phyloP scores from a whole-genome alignment of 2,329 filamentous ascomycete genomes.

The Sphaceloma murrayae region DNA sequence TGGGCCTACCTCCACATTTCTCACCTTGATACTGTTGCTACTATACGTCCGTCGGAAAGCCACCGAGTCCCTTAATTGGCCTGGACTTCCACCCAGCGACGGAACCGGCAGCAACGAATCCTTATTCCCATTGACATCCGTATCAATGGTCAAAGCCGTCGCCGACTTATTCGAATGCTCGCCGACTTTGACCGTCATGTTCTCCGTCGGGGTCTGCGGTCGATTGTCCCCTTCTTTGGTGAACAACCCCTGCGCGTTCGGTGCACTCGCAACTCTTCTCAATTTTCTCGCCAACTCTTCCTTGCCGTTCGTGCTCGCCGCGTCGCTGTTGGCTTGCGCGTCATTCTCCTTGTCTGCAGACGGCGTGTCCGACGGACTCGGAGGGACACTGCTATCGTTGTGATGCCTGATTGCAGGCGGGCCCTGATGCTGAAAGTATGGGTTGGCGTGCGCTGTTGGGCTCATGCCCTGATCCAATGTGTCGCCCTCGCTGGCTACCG shows the following conservation, averaged over 20 bases:
- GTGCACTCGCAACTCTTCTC: conserved; percentile 87
- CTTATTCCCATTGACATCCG: conserved; percentile 22
- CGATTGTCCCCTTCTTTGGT: conserved; percentile 60
- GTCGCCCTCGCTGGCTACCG: conserved; percentile 87
- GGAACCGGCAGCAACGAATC: conserved; percentile 30
- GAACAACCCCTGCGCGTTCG: conserved; percentile 92
- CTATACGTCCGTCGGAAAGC: conserved; percentile 93
- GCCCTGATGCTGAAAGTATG: conserved; percentile 94
- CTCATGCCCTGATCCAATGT: conserved; percentile 79
- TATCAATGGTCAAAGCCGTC: conserved; percentile 41
- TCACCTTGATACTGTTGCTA: conserved; percentile 97
- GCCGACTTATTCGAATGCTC: conserved; percentile 44
- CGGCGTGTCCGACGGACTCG: conserved; percentile 85
- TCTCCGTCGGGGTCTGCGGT: conserved; percentile 37
- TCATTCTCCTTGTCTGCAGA: conserved; percentile 59
- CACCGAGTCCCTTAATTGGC: conserved; percentile 54
- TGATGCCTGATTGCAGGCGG: conserved; percentile 87
- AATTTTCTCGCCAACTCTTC: conserved; percentile 90
- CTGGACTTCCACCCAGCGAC: conserved; percentile 50
- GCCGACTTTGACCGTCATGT: not conserved
- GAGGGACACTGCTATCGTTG: conserved; percentile 86
- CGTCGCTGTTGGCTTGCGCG: conserved; percentile 49
- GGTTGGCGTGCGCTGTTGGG: conserved; percentile 88
- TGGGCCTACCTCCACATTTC: conserved; percentile 91
- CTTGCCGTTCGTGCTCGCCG: conserved; percentile 69